Evolutionary conservation across 2,329 filamentous ascomycete species (phyloP), one percentile per base, ranked within the genome.

Genomic region (Diaporthe eres): DNA sequence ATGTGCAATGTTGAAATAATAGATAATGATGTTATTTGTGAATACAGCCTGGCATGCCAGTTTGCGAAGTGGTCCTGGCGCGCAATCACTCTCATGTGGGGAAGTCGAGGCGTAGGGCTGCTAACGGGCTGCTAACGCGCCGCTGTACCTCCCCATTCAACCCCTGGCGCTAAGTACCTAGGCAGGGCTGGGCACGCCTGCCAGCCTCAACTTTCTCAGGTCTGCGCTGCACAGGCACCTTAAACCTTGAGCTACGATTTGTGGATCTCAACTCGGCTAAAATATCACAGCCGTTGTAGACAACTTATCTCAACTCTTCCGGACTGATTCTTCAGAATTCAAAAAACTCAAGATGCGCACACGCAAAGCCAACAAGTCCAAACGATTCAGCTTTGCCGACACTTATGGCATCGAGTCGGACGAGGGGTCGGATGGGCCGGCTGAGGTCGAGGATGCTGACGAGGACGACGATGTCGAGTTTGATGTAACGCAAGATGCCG

Each of bases 301-400:
- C 39, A 39, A 25, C 31, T 39, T 13, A 28, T 49, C 65, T 28
- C 31, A 28, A 8, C 47, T 39, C 9, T 9, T 17, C 5, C 9
- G 13, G 19, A 42, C 12, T n/a, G 47, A 25, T 31, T 2, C 13
- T 10, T 22, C n/a, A 44, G 1, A 28, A 5, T 5, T 17, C n/a
- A 63, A 19, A 42, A 44, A 15, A 37, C 25, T 12, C 28, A 67
- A 7, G 22, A 77, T 77, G 76, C 74, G 76, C 37, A 77, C 76
- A n/a, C 74, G 76, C 19, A 76, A 74, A 55, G 42, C 71, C 19
- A 77, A 77, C 67, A 77, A 76, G 19, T 58, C 57, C n/a, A 76
- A 74, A 53, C 74, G 74, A 22, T 71, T 68, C 31, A 76, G 61
- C 42, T 77, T 76, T 37, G 67, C 63, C 19, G 71, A 71, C 19